Base-by-base conservation (phyloP, 192 early-diverging fungal species). In the Physocladia obscura region DNA sequence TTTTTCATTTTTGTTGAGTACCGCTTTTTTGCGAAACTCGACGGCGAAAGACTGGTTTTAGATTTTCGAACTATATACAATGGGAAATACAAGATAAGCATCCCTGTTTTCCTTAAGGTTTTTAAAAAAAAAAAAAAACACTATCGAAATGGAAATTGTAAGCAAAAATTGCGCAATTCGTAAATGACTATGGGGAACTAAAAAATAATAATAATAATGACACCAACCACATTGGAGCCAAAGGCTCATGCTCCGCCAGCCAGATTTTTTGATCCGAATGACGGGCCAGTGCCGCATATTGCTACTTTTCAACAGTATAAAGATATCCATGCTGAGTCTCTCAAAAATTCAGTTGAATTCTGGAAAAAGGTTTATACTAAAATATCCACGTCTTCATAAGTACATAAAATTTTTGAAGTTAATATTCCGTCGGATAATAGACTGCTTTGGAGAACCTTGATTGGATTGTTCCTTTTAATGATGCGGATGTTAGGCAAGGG, bases 361-460 rank as follows among this genome's bases (percentile, higher is more conserved):
- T 98, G 89, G 79, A 88, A 90, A 69, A 88, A 91, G 79, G 89
- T 91, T 78, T 55, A 70, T 62, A n/a, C n/a, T n/a, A n/a, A n/a
- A n/a, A n/a, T n/a, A 5, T 21, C 2, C 34, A 59, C 15, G 27
- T 21, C 17, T 11, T 17, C 52, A 27, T 26, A 22, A 22, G 52
- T 26, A 13, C 15, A 6, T 26, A 13, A 6, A 40, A n/a, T n/a
- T n/a, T n/a, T 44, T n/a, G 40, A 8, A 44, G 8, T 44, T 44
- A 8, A 13, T 44, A 13, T 44, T n/a, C 40, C 62, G 21, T 34
- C 21, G 1, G 29, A 4, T 15, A 19, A 22, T 50, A 91, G 90
- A 34, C 89, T 37, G 96, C 93, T 6, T 83, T 78, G 38, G 89
- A 95, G 50, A 73, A 91, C 35, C 76, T 98, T 67, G 78, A 81